Conservation (phyloP, 176 grass and related monocot species). For the Hyparrhenia diplandra region DNA sequence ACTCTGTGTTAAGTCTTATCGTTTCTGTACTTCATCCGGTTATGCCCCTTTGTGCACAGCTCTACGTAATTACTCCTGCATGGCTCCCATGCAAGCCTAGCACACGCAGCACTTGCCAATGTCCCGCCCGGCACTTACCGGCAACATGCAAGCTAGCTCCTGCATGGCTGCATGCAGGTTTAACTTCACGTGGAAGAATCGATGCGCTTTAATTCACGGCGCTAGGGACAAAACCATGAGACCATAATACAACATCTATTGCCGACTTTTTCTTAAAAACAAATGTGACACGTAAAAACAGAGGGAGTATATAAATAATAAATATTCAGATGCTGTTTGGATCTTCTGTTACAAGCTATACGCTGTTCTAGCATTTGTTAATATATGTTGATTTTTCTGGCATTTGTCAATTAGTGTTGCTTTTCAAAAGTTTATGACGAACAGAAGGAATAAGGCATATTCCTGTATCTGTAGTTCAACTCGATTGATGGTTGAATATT, state of each 20-base stretch:
- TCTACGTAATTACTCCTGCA: no score
- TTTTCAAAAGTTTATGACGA: background rate
- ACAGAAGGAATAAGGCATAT: background rate
- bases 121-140: no score
- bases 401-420: background rate
- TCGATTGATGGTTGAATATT: background rate
- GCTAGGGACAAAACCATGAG: background rate
- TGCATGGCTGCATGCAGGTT: background rate
- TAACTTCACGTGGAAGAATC: background rate
- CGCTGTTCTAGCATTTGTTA: background rate
- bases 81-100: no score
- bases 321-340: background rate
- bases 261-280: no score
- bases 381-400: background rate
- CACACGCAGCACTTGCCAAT: no score
- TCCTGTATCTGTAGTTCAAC: background rate
- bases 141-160: no score
- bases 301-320: background rate
- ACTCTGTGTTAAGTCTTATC: background rate
- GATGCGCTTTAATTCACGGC: background rate
- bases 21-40: background rate
- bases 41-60: background rate
- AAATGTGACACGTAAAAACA: background rate
- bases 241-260: background rate
- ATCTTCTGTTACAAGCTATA: background rate